Evolutionary conservation across 768 basidiomycete genomes (phyloP).

Genomic region (Rhodotorula toruloides): DNA sequence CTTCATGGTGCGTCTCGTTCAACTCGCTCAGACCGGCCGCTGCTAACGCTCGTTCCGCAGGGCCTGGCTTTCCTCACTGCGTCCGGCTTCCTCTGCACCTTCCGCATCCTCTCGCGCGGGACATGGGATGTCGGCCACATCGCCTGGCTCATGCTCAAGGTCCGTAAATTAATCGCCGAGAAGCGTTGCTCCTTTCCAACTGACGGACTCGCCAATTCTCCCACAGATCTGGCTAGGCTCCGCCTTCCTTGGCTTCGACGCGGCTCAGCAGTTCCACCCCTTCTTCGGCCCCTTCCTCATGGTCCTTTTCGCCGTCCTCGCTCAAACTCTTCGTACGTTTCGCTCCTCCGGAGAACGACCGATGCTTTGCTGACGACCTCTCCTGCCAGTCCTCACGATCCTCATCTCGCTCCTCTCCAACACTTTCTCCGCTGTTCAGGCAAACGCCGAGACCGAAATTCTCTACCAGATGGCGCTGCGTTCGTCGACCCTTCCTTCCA

Average conservation of each 20-base stretch:
- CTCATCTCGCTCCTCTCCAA: constrained; percentile 69
- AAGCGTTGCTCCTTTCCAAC: background rate
- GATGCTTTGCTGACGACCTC: constrained; percentile 1
- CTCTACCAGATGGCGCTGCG: constrained; percentile 37
- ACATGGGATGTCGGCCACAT: constrained; percentile 5
- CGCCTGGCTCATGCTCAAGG: constrained; percentile 15
- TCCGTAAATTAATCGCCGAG: background rate
- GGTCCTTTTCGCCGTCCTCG: constrained; percentile 23
- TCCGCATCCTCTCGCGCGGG: constrained; percentile 16
- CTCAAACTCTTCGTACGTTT: constrained; percentile 22
- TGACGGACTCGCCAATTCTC: background rate
- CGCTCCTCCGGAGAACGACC: background rate
- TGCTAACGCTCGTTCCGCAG: background rate
- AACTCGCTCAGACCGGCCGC: background rate
- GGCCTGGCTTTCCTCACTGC: constrained; percentile 22
- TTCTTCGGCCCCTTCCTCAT: constrained; percentile 37
- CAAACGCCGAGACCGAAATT: constrained; percentile 59
- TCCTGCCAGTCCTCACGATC: constrained; percentile 66
- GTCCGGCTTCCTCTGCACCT: constrained; percentile 28
- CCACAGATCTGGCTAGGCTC: constrained; percentile 29
- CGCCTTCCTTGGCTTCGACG: constrained; percentile 38
- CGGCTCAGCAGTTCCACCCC: constrained; percentile 35
- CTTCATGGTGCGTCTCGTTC: constrained; percentile 12
- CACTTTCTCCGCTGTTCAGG: constrained; percentile 87
- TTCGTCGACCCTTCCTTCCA: background rate